Evolutionary conservation across 805 yeast genomes (phyloP), one percentile per base, ranked within the genome.

Genomic region (Starmerella etchellsii): DNA sequence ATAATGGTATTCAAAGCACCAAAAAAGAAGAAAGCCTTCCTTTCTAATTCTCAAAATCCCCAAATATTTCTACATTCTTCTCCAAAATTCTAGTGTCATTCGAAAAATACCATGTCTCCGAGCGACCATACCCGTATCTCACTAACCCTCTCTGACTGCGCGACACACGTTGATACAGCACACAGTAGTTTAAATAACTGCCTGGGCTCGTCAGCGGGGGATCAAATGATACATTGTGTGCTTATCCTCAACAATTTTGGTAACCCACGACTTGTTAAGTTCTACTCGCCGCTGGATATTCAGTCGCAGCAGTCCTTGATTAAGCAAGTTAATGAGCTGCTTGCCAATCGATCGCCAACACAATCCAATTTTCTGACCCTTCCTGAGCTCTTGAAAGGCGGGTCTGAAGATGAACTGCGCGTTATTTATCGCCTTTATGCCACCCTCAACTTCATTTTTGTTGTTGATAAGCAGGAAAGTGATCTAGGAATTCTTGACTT

Each of bases 401-500:
- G 76, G 11, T 7, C 29, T 4, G 81, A 87, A 49, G 47, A 40
- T 13, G 76, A 42, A 42, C 80, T 88, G 50, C 78, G 83, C 47
- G 94, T 91, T 36, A 88, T 91, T 26, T 91, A 88, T 62, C 70
- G 95, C 46, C 93, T 84, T 55, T 91, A 87, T 55, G 97, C 97
- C 11, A 87, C 97, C 1, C 65, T 91, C n/a, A 88, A 82, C 60
- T 91, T 91, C 64, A 95, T 93, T 23, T 85, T 91, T 56, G 76
- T 91, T 31, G 97, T 88, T 11, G 98, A 91, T 61, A 91, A 81
- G 47, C 96, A 87, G 57, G 98, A 91, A 60, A 76, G 87, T 23
- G 97, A 91, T 60, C 68, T 91, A 31, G 97, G 97, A 1, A 88
- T 88, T 36, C 62, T 91, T 34, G 98, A 91, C 59, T 64, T 91